A percentile compares a stretch with the other conserved stretches of the same genome.
Conservation (phyloP, 306 rosid species). For the Dryas drummondii region DNA sequence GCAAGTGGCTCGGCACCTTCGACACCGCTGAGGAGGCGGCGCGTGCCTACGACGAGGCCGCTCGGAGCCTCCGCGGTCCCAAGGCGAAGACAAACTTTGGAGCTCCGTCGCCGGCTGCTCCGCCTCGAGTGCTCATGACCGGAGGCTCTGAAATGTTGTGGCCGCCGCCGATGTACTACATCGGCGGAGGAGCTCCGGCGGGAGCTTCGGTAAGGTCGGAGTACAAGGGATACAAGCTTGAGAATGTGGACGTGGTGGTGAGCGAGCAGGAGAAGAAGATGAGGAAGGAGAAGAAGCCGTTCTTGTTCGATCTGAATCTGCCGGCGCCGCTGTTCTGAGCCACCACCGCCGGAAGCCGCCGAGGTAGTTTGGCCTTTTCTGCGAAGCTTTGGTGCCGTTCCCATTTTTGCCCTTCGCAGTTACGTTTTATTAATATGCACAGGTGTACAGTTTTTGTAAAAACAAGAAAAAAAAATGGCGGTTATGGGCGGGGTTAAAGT, state of each 20-base stretch:
- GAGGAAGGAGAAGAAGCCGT: constrained; percentile 42
- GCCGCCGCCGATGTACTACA: constrained; percentile 29
- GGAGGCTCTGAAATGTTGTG: constrained; percentile 23
- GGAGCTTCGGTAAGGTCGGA: constrained; percentile 44
- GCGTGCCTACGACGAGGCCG: constrained; percentile 64
- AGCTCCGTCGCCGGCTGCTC: background rate
- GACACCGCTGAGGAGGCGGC: constrained; percentile 78
- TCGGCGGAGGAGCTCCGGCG: constrained; percentile 5
- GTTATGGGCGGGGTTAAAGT: background rate
- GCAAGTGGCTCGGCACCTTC: constrained; percentile 75
- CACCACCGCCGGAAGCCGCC: background rate
- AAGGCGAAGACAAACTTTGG: constrained; percentile 67
- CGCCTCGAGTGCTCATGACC: background rate
- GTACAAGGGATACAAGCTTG: constrained; percentile 54
- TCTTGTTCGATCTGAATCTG: constrained; percentile 55
- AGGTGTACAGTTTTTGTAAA: constrained; percentile 34
- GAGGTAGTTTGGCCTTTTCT: background rate
- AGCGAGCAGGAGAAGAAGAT: constrained; percentile 32
- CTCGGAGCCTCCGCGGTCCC: constrained; percentile 54
- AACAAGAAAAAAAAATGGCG: too few relatives aligned
- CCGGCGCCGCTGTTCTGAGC: constrained; percentile 58
- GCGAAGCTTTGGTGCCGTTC: constrained; percentile 5
- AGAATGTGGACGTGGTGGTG: constrained; percentile 45
- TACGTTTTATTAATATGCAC: background rate
- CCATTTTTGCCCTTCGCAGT: constrained; percentile 19